phyloP scores from a whole-genome alignment of 225 moss, liverwort and hornwort genomes.

The Pleurozium schreberi region DNA sequence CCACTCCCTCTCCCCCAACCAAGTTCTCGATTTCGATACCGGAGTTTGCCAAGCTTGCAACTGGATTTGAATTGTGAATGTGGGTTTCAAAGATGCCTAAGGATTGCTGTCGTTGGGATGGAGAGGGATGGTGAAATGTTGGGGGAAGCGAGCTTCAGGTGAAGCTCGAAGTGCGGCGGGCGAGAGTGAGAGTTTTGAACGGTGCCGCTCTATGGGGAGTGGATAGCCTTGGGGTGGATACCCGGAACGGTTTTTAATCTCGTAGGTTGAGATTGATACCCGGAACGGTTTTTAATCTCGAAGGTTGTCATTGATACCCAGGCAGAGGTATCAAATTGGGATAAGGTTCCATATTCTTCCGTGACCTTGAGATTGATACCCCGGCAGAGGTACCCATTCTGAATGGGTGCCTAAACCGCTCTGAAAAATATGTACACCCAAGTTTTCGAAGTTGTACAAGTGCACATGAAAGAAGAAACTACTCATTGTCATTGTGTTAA shows the following conservation, averaged over 20 bases:
- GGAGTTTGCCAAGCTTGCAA: not conserved
- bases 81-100: too few species aligned
- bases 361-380: too few species aligned
- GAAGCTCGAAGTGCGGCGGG: not conserved
- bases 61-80: not conserved
- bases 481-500: too few species aligned
- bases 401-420: too few species aligned
- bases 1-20: not conserved
- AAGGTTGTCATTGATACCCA: too few species aligned
- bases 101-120: not conserved
- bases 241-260: not conserved
- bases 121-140: not conserved
- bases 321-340: rapidly evolving
- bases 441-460: too few species aligned
- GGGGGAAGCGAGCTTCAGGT: not conserved
- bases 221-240: not conserved
- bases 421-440: too few species aligned
- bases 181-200: not conserved
- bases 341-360: too few species aligned
- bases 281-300: too few species aligned
- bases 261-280: not conserved
- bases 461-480: too few species aligned
- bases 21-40: not conserved
- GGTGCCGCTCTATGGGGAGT: not conserved
- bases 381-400: too few species aligned